Conservation (phyloP, 163 green algal species). For the Scenedesmus sp. region DNA sequence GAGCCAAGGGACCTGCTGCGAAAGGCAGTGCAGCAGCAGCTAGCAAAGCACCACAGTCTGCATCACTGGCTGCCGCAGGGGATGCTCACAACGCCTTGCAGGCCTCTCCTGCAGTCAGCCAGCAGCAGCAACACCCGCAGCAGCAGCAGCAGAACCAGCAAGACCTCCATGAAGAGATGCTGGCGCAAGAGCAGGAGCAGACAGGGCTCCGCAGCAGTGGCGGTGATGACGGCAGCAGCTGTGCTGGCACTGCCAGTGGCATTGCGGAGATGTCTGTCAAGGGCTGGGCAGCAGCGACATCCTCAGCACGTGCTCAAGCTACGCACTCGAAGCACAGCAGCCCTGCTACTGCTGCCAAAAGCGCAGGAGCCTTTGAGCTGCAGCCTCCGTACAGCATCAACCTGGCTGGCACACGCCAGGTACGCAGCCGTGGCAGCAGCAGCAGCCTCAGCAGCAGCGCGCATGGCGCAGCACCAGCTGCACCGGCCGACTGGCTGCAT, state of each 20-base stretch:
- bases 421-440: not conserved
- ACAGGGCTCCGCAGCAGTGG: not conserved
- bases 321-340: not conserved
- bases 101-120: not conserved
- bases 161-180: not conserved
- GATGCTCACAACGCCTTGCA: not conserved
- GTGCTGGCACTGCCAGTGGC: not conserved
- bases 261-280: conserved; percentile 19
- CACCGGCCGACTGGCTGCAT: not conserved
- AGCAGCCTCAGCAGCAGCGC: not conserved
- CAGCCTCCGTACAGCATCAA: not conserved
- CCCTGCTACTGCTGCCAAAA: not conserved
- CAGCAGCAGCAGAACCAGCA: not conserved
- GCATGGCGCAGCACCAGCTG: not conserved
- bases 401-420: not conserved
- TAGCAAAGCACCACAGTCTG: not conserved
- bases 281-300: conserved; percentile 20
- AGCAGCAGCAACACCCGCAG: not conserved
- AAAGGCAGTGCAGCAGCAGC: not conserved
- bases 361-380: not conserved
- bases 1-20: not conserved
- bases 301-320: not conserved
- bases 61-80: not conserved
- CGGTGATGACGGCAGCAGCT: conserved; percentile 1
- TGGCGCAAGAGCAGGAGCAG: not conserved